Evolutionary conservation across 2,329 filamentous ascomycete genomes (phyloP), one percentile per base, ranked within the genome.

Genomic region (Colletotrichum incanum): DNA sequence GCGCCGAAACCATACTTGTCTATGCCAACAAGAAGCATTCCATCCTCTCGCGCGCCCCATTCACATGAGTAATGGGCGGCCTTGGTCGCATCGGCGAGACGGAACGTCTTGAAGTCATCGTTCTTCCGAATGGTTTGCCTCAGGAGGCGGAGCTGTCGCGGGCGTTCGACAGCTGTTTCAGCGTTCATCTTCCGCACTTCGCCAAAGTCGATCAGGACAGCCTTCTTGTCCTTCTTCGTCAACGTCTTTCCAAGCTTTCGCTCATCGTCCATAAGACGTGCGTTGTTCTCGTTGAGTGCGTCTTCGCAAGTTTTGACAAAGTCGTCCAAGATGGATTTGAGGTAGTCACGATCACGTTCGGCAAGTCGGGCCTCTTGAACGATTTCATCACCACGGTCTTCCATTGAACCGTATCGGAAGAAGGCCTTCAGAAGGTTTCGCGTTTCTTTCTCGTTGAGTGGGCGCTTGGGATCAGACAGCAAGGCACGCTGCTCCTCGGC

Each of bases 141-240:
- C 47, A 99, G 87, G 76, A 98, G 91, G 71, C 92, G 93, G 86
- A 98, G 93, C 78, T 98, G 96, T 58, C 92, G 90, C 0, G 96
- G 96, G 11, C 97, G 92, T 76, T 98, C 96, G 14, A 98, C 91
- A 66, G 98, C 93, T 0, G 96, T 98, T 82, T 98, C 95, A 0
- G 96, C 96, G 79, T 99, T 99, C 78, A 98, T 90, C 77, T 97
- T 95, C 82, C 97, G 97, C 62, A 98, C 93, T 67, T 95, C 94
- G 56, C 93, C 92, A 82, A 95, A 98, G 80, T 98, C 95, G 77
- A 99, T 98, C 55, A 99, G 86, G 23, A 99, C 94, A 0, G 96
- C 96, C 83, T 99, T 99, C 82, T 94, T 94, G 80, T 99, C 96
- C 82, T 99, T 99, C 86, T 98, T 98, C 0, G 96, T 97, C 66